Conservation (phyloP, 2,329 filamentous ascomycete genomes). For the Grosmannia huntii region DNA sequence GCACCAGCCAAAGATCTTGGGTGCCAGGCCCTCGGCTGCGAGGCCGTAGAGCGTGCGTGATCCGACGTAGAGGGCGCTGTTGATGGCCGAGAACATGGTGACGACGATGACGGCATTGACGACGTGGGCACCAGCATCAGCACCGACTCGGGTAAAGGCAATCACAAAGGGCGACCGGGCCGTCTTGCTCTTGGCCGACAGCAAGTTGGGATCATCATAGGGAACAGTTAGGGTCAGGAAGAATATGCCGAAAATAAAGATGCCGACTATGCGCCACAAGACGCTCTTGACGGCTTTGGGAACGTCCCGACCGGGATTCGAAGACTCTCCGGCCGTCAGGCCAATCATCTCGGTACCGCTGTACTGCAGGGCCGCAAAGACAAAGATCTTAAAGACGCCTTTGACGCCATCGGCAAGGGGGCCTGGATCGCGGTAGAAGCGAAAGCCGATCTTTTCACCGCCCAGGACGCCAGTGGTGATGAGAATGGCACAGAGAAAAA, state of each 20-base stretch:
- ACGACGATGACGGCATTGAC: constrained; percentile 15
- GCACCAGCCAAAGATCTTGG: constrained; percentile 35
- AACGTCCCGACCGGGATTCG: constrained; percentile 43
- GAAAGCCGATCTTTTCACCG: constrained; percentile 21
- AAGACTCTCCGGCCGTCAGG: constrained; percentile 36
- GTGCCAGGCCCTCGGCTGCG: constrained; percentile 42
- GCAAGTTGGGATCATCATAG: constrained; percentile 37
- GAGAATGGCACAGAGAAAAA: constrained; percentile 25
- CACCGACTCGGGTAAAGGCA: constrained; percentile 37
- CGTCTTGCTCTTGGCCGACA: constrained; percentile 31
- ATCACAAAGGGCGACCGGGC: constrained; percentile 43
- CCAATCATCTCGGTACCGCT: constrained; percentile 49
- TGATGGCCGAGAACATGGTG: constrained; percentile 47
- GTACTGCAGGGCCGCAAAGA: constrained; percentile 46
- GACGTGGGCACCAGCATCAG: constrained; percentile 27
- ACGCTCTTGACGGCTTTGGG: constrained; percentile 53
- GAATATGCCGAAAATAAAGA: constrained; percentile 39
- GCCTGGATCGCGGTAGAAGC: constrained; percentile 32
- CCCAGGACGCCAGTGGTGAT: constrained; percentile 31
- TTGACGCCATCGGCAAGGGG: constrained; percentile 42
- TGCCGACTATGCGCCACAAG: constrained; percentile 37
- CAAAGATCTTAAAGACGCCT: constrained; percentile 50
- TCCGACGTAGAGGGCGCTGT: constrained; percentile 48
- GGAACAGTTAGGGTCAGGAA: constrained; percentile 54
- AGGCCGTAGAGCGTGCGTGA: constrained; percentile 47